Evolutionary conservation across 768 basidiomycete genomes (phyloP).

Genomic region (Suillus decipiens): DNA sequence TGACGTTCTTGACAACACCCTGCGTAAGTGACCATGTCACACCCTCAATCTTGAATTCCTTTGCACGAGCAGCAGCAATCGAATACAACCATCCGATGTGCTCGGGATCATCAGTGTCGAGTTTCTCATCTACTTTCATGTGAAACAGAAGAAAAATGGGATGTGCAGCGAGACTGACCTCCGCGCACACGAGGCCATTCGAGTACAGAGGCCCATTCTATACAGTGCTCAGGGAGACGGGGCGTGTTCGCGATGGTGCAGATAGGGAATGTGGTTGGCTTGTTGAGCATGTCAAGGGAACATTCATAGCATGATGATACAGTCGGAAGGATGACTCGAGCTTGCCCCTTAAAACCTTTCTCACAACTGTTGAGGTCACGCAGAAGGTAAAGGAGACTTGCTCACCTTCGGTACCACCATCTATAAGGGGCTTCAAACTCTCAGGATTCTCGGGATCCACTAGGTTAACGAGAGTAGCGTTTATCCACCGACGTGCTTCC

Average conservation of each 20-base stretch:
- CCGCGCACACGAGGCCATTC: slow-evolving; percentile 97
- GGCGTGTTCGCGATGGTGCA: slow-evolving; percentile 99
- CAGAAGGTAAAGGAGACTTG: neutral
- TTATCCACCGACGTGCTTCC: slow-evolving; percentile 98
- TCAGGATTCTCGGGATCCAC: slow-evolving; percentile 94
- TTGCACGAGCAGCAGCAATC: slow-evolving; percentile 77
- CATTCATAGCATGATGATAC: slow-evolving; percentile 98
- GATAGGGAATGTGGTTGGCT: slow-evolving; percentile 95
- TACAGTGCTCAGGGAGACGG: slow-evolving; percentile 96
- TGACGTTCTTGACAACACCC: slow-evolving; percentile 99
- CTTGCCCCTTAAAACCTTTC: slow-evolving; percentile 98
- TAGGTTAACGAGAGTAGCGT: slow-evolving; percentile 93
- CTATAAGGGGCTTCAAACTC: slow-evolving; percentile 93
- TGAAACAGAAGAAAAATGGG: slow-evolving; percentile 14
- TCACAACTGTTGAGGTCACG: slow-evolving; percentile 5
- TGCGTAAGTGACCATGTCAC: slow-evolving; percentile 98
- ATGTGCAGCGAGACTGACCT: slow-evolving; percentile 46
- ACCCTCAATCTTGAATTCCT: slow-evolving; percentile 96
- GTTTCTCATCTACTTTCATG: slow-evolving; percentile 72
- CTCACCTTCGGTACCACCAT: slow-evolving; percentile 96
- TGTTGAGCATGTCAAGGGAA: slow-evolving; percentile 97
- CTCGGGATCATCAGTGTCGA: slow-evolving; percentile 97
- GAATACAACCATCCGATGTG: slow-evolving; percentile 94
- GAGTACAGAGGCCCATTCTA: slow-evolving; percentile 98
- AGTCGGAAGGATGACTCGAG: slow-evolving; percentile 93